These are phyloP conservation scores for Pseudocercospora pini-densiflorae DNA, from an alignment of 2,329 filamentous ascomycete species.

Conservation along the genomic window DNA sequence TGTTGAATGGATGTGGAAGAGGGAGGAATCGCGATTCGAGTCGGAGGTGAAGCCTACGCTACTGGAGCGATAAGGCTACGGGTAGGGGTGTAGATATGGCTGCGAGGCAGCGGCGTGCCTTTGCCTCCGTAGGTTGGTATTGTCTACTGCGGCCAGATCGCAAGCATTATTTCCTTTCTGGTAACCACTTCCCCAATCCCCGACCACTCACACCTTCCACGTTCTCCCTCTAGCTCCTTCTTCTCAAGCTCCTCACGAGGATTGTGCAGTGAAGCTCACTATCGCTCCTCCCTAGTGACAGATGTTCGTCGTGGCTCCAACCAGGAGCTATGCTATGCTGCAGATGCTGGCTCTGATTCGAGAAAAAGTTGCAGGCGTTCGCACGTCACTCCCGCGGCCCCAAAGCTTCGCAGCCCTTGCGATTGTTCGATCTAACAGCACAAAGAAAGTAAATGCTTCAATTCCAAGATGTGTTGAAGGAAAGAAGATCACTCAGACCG, in stretches of 20 bases:
- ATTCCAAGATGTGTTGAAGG: neutral
- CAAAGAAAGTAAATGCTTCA: neutral
- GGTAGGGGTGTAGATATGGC: neutral
- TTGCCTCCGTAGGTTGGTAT: neutral
- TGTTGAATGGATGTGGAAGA: constrained; percentile 38
- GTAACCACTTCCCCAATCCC: neutral
- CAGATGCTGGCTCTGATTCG: neutral
- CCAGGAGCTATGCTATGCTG: neutral
- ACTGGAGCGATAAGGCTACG: neutral
- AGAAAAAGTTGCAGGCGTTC: neutral
- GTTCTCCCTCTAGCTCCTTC: neutral
- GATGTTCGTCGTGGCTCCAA: neutral
- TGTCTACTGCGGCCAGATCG: neutral
- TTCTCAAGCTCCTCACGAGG: neutral
- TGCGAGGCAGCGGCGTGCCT: neutral
- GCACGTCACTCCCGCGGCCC: neutral
- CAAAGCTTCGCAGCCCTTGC: neutral
- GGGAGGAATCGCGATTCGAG: neutral
- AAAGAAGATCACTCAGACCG: neutral
- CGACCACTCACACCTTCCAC: neutral
- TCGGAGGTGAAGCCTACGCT: neutral
- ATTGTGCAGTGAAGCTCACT: neutral
- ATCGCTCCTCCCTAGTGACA: neutral
- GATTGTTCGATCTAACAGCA: neutral
- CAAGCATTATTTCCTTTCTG: neutral